These are phyloP conservation scores for Cladosporium oxysporum DNA, from an alignment of 2,329 filamentous ascomycete genomes.

Conservation along the genomic window DNA sequence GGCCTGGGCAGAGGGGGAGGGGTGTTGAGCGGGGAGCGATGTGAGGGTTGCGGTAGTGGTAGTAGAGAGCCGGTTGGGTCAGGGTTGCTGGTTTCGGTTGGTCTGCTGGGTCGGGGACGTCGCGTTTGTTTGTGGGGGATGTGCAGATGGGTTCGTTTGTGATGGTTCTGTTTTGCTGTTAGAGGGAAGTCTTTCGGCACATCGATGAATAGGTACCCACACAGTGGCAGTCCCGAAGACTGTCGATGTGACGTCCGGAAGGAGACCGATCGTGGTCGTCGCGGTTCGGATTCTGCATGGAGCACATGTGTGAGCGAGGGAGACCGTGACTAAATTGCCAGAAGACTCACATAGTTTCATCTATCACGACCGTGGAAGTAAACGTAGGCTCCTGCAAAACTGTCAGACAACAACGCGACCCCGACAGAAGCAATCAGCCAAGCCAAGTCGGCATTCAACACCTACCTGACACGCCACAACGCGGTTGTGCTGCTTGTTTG, in stretches of 20 bases:
- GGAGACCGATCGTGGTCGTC: not conserved
- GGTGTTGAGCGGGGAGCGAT: not conserved
- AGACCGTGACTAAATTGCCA: too few relatives aligned
- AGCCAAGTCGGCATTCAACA: not conserved
- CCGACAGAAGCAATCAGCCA: not conserved
- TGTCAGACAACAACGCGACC: not conserved
- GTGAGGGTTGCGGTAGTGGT: slow-evolving; percentile 3
- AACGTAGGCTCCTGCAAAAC: not conserved
- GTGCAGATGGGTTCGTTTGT: not conserved
- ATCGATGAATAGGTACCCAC: not conserved
- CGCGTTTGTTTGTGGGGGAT: not conserved
- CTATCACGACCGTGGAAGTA: not conserved
- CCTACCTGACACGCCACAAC: not conserved
- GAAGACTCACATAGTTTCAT: slow-evolving; percentile 7
- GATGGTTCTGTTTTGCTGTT: not conserved
- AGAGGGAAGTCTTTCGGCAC: not conserved
- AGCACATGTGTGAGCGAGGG: not conserved
- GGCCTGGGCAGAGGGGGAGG: not conserved
- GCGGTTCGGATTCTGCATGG: not conserved
- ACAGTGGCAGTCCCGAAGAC: not conserved
- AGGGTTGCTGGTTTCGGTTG: not conserved
- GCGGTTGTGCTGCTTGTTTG: not conserved
- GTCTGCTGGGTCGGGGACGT: not conserved
- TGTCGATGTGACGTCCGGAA: not conserved
- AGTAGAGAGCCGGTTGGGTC: not conserved